Base-by-base conservation (phyloP, 176 grass and related monocot species). In the Triticum dicoccoides region DNA sequence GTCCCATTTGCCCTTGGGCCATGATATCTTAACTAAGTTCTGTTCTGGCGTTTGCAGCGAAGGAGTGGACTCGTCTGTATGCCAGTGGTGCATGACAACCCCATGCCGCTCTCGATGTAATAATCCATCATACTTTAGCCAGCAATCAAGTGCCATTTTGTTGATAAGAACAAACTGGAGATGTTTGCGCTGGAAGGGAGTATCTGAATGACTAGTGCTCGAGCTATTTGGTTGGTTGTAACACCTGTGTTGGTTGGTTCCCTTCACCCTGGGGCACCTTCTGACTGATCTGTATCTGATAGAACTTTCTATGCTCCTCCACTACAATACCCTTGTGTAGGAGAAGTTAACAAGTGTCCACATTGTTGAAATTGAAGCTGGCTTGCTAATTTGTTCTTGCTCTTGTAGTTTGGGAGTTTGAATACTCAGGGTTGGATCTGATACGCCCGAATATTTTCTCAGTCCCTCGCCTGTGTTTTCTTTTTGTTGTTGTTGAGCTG, bases 31-130 rank as follows among this genome's bases (percentile, higher is more conserved):
- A 39, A 74, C 25, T 15, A 58, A 82, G 6, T 27, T 34, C n/a
- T 77, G 10, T 56, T 81, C 8, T 85, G 78, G 33, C 24, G 45
- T 82, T 89, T 90, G 76, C 97, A 96, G 94, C 97, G 5, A 98
- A 88, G 88, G 94, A 98, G 87, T 98, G 96, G 96, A 98, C 96
- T 41, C 94, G 87, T 68, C 82, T 96, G 59, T 98, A 98, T 73
- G 96, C 96, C 8, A 94, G 86, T 9, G 92, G 90, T 70, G 88
- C 90, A 17, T 98, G 80, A 90, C 15, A 67, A 61, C 68, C 70
- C 34, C 72, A 17, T 17, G 20, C 63, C 78, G 41, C 47, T 29
- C 38, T 38, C 63, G 82, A 65, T 91, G 90, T 79, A 91, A 88
- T 91, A 91, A 91, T 65, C 78, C 54, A 4, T 71, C 71, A 88